Percentiles rank a stretch among this genome's conserved stretches.
Conservation (phyloP, 164 flowering plant species). For the Magnolia kwangsiensis region DNA sequence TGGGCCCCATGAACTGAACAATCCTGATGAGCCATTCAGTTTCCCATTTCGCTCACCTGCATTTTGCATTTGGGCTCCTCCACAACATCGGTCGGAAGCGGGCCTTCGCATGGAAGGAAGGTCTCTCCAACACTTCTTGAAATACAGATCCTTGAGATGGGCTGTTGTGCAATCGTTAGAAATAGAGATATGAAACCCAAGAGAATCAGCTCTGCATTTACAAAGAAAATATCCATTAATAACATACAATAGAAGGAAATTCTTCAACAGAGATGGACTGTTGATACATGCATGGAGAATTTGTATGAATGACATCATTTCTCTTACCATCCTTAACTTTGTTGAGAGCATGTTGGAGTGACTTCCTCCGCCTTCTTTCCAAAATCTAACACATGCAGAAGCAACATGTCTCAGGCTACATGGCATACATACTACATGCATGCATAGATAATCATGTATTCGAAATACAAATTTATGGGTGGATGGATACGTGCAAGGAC, state of each 20-base stretch:
- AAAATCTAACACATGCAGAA: slow-evolving; percentile 9
- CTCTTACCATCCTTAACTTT: slow-evolving; percentile 54
- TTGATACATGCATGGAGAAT: too few relatives aligned
- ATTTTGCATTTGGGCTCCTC: slow-evolving; percentile 41
- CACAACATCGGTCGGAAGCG: slow-evolving; percentile 11
- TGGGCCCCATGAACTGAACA: too few relatives aligned
- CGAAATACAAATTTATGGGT: neutral
- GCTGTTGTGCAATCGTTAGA: slow-evolving; percentile 35
- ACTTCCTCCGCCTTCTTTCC: slow-evolving; percentile 6
- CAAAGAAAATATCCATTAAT: neutral
- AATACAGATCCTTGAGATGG: slow-evolving; percentile 52
- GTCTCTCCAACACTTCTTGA: slow-evolving; percentile 28
- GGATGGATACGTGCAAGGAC: too few relatives aligned
- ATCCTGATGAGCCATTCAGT: too few relatives aligned
- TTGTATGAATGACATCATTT: neutral
- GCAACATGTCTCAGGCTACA: neutral
- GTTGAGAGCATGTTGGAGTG: slow-evolving; percentile 26
- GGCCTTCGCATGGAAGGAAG: slow-evolving; percentile 49
- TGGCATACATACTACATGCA: neutral
- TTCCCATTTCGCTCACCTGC: slow-evolving; percentile 21
- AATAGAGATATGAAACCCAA: slow-evolving; percentile 59
- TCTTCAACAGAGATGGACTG: neutral
- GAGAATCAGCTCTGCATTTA: slow-evolving; percentile 54
- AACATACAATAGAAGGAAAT: neutral
- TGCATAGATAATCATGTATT: neutral